phyloP scores from a whole-genome alignment of 169 alveolate species.

The Babesia caballi region DNA sequence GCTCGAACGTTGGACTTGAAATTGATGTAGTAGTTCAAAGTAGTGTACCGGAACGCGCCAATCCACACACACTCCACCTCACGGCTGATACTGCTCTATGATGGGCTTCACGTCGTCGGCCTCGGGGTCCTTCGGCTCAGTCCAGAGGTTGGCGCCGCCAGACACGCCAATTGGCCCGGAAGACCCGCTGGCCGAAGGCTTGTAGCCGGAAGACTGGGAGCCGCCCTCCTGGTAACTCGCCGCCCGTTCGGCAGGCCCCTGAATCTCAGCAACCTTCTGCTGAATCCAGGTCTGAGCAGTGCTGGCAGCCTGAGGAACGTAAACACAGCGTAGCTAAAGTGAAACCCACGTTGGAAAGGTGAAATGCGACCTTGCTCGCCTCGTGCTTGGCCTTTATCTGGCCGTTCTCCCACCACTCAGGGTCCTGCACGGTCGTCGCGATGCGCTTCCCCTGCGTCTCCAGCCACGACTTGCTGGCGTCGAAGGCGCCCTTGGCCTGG shows the following conservation, averaged over 20 bases:
- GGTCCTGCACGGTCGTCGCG: conserved; percentile 57
- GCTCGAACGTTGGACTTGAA: too few relatives aligned
- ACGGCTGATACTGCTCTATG: conserved; percentile 48
- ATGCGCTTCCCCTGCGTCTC: conserved; percentile 47
- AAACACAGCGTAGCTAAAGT: background rate
- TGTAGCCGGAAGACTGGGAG: background rate
- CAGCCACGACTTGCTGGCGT: conserved; percentile 43
- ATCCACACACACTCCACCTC: too few relatives aligned
- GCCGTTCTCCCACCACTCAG: conserved; percentile 64
- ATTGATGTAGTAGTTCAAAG: too few relatives aligned
- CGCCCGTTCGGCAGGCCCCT: background rate
- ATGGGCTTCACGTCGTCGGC: conserved; percentile 42
- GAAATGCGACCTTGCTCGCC: conserved; percentile 54
- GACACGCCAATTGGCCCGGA: conserved; percentile 34
- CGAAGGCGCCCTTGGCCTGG: conserved; percentile 59
- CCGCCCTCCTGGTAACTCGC: background rate
- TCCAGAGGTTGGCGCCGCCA: conserved; percentile 56
- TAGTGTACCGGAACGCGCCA: too few relatives aligned
- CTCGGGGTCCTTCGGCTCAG: conserved; percentile 51
- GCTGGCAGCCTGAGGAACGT: conserved; percentile 35
- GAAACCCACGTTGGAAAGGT: conserved; percentile 28
- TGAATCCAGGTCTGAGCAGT: conserved; percentile 54
- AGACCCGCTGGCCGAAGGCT: background rate
- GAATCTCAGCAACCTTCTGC: conserved; percentile 34
- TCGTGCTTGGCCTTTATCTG: conserved; percentile 50